Evolutionary conservation across 495 filamentous ascomycete species (phyloP), one percentile per base, ranked within the genome.

Genomic region (Cudoniella acicularis): DNA sequence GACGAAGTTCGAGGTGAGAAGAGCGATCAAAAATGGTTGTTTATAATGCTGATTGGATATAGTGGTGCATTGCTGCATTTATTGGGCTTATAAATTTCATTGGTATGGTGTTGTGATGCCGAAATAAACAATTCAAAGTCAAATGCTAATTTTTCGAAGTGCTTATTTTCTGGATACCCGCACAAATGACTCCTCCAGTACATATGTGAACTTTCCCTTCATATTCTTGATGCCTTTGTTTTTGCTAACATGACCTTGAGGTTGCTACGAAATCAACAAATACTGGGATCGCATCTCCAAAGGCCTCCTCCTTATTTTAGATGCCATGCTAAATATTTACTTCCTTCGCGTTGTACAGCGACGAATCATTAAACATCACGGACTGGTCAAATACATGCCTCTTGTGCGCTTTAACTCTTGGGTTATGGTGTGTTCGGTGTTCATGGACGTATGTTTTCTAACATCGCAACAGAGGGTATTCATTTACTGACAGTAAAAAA

Each of bases 231-330:
- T n/a, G n/a, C n/a, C n/a, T n/a, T n/a, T n/a, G n/a, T n/a, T n/a
- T n/a, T 41, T 8, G 45, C 21, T 22, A 8, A 18, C 17, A 6
- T 18, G 4, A 22, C n/a, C n/a, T 17, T 25, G 6, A 21, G 54
- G 23, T 3, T 73, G 27, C 26, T 62, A 72, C 18, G 24, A 45
- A 6, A 60, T 70, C 62, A 82, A 82, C 64, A 58, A 59, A 0
- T 60, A 78, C 54, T 83, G 80, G 79, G 80, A 82, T 52, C 68
- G 75, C 10, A 52, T 67, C 2, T 75, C 77, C 20, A 83, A 83
- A 59, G 65, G 63, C 45, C 61, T 82, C 21, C 76, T 78, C 54
- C 57, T 78, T 21, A 27, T 77, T 59, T 67, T 80, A 11, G 80
- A 83, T 54, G 64, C 61, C 10, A 23, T 25, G 1, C 69, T 82